Conservation (phyloP, 1,139 yeast genomes). For the Yamadazyma sp. region DNA sequence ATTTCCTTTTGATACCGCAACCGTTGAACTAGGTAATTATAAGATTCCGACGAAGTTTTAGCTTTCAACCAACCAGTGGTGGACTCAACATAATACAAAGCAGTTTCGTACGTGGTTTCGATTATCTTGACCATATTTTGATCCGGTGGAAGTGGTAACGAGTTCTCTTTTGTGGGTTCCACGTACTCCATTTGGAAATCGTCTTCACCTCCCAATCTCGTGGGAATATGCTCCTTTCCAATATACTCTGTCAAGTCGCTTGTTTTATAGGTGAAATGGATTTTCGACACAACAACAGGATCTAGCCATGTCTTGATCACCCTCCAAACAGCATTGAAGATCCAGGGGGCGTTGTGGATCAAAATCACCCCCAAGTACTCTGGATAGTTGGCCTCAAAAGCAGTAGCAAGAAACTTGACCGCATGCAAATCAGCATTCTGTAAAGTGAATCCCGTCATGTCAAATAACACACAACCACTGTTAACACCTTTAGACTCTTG, state of each 20-base stretch:
- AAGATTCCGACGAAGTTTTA: constrained; percentile 39
- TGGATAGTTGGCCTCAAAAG: constrained; percentile 51
- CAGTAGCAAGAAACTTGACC: constrained; percentile 44
- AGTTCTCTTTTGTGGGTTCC: constrained; percentile 41
- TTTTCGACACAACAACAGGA: constrained; percentile 79
- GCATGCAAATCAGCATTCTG: constrained; percentile 47
- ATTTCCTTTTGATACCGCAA: constrained; percentile 49
- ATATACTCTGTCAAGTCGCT: constrained; percentile 62
- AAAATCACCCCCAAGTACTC: constrained; percentile 42
- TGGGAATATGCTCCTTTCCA: constrained; percentile 53
- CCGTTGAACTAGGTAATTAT: constrained; percentile 45
- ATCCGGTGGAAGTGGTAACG: constrained; percentile 29
- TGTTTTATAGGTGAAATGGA: constrained; percentile 63
- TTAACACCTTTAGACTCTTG: constrained; percentile 56
- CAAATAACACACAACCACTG: constrained; percentile 74
- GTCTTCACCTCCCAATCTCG: constrained; percentile 66
- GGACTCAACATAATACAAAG: constrained; percentile 49
- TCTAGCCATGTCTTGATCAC: constrained; percentile 47
- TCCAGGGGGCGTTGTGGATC: constrained; percentile 52
- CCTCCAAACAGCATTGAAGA: constrained; percentile 48
- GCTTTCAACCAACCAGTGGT: constrained; percentile 71
- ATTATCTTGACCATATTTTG: constrained; percentile 25
- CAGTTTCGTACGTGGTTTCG: constrained; percentile 31
- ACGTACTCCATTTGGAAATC: constrained; percentile 53
- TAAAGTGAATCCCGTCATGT: constrained; percentile 58